Conservation (phyloP, 768 basidiomycete genomes). For the Gyrodon lividus region DNA sequence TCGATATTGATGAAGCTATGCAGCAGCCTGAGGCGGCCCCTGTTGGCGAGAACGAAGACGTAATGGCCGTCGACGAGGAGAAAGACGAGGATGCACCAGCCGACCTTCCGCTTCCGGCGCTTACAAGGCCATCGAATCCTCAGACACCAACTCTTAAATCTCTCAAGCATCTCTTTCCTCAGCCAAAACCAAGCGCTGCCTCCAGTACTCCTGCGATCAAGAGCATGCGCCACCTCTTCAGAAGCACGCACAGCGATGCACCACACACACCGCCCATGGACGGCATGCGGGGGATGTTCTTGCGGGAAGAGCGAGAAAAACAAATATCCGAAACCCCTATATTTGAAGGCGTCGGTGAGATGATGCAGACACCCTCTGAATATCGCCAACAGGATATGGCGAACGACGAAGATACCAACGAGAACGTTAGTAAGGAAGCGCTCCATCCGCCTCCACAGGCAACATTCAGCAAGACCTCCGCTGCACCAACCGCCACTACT, state of each 20-base stretch:
- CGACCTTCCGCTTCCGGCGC: constrained; percentile 4
- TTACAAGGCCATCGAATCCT: constrained; percentile 1
- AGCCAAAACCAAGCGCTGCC: constrained; percentile 11
- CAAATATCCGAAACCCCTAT: constrained; percentile 19
- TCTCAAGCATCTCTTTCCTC: constrained; percentile 32
- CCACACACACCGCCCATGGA: constrained; percentile 34
- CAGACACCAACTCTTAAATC: constrained; percentile 31
- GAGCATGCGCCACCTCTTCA: constrained; percentile 36
- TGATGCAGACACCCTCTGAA: constrained; percentile 30
- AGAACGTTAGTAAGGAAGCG: constrained; percentile 11
- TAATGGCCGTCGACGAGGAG: constrained; percentile 15
- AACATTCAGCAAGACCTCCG: not conserved
- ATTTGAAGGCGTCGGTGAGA: constrained; percentile 30
- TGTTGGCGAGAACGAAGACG: not conserved
- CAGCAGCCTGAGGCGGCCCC: not conserved
- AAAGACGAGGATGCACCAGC: constrained; percentile 12
- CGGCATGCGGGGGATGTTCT: constrained; percentile 34
- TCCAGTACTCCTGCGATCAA: constrained; percentile 24
- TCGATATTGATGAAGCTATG: not conserved
- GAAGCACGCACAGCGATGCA: constrained; percentile 2
- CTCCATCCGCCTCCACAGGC: not conserved
- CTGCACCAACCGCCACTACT: constrained; percentile 4
- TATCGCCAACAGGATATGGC: constrained; percentile 12
- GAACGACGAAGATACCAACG: constrained; percentile 2
- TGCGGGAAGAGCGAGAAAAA: constrained; percentile 10